A percentile compares a stretch with the other conserved stretches of the same genome.
Conservation (phyloP, 192 early-diverging fungal species). For the Entomortierella parvispora region DNA sequence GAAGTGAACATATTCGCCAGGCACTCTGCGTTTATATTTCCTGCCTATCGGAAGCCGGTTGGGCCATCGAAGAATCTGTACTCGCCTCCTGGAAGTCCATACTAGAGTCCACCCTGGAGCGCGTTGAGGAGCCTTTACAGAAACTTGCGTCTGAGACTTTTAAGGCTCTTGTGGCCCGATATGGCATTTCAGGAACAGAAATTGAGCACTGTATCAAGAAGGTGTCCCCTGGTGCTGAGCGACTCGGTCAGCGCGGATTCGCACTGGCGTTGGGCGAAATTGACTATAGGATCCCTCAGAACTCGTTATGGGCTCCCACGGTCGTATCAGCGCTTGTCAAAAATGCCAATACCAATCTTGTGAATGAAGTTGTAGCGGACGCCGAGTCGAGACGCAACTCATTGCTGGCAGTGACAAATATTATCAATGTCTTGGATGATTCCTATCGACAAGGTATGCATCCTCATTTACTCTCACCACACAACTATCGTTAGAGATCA, state of each 20-base stretch:
- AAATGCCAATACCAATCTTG: conserved; percentile 1
- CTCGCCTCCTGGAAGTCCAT: conserved; percentile 62
- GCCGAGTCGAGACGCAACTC: conserved; percentile 77
- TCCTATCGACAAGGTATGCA: conserved; percentile 50
- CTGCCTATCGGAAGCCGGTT: conserved; percentile 56
- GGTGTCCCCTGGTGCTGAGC: conserved; percentile 44
- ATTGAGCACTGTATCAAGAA: conserved; percentile 51
- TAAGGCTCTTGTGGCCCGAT: conserved; percentile 50
- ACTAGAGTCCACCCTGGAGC: conserved; percentile 63
- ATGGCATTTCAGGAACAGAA: conserved; percentile 53
- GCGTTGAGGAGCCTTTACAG: conserved; percentile 75
- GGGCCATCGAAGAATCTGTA: conserved; percentile 36
- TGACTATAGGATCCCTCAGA: conserved; percentile 26
- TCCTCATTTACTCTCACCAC: no score
- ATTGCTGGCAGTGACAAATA: conserved; percentile 62
- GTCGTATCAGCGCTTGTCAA: conserved; percentile 36
- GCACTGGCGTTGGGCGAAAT: conserved; percentile 71
- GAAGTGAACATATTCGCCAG: conserved; percentile 66
- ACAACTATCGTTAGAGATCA: no score
- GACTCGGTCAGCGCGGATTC: conserved; percentile 68
- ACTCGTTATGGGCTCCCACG: conserved; percentile 18
- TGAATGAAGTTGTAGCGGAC: conserved; percentile 58
- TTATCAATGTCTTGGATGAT: conserved; percentile 53
- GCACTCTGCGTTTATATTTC: conserved; percentile 62
- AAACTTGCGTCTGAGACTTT: conserved; percentile 59